Evolutionary conservation across 2,329 filamentous ascomycete species (phyloP), one percentile per base, ranked within the genome.

Genomic region (Daldinia sp.): DNA sequence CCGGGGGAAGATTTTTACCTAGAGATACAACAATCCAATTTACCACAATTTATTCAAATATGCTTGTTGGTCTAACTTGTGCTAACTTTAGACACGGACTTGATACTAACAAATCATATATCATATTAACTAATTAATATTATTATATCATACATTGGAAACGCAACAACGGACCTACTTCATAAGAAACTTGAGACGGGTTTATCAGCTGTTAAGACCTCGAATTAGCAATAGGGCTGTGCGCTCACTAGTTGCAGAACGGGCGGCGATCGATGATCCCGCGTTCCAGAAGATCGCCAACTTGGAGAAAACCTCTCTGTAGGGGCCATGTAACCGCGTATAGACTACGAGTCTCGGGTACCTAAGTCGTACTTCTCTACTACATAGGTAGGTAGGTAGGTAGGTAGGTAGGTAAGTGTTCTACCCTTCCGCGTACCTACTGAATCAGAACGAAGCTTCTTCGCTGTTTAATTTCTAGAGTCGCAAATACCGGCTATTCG

Each of bases 201-300:
- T 3, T 41, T 42, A 60, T 63, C 60, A 28, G 54, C 39, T 33
- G 35, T 33, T 50, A 20, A 20, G 61, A 59, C 46, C 58, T 46
- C 28, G 39, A 51, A 50, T 53, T 58, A 23, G 59, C 48, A 59
- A 48, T 65, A 55, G 57, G 61, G 66, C 66, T 60, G 59, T 63
- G 63, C 58, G 20, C 37, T 26, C 35, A 4, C 48, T 57, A 60
- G 58, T 60, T 70, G 64, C 60, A 60, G 46, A 44, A 42, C 50
- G 39, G 37, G 37, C 55, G 59, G 63, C 58, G 44, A 70, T 70
- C 68, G 62, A 68, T 65, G 65, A 70, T 68, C 68, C 63, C 56
- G 33, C 53, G 58, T 66, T 62, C 58, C 63, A 66, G 63, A 60
- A 58, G 39, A 66, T 66, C 58, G 28, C 18, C 18, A 57, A 51